These are phyloP conservation scores for Colletotrichum godetiae DNA, from an alignment of 2,329 filamentous ascomycete species.

Conservation along the genomic window DNA sequence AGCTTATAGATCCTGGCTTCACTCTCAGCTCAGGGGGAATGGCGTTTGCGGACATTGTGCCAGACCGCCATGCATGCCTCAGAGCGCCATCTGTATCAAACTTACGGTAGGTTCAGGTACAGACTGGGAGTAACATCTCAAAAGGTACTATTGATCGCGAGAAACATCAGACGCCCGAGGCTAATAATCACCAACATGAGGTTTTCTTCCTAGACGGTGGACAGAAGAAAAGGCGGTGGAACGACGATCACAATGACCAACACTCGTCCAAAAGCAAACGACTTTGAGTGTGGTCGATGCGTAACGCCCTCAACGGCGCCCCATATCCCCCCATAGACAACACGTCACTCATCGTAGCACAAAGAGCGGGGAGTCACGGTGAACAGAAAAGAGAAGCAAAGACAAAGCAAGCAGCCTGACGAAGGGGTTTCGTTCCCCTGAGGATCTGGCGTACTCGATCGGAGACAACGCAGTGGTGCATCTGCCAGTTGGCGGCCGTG, in stretches of 20 bases:
- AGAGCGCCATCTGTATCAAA: not conserved
- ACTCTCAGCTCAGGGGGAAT: not conserved
- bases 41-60: not conserved
- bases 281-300: conserved; percentile 31
- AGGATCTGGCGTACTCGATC: conserved; percentile 19
- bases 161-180: not conserved
- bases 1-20: not conserved
- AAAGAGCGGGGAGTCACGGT: not conserved
- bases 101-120: not conserved
- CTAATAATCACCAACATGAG: not conserved
- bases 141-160: not conserved
- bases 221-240: not conserved
- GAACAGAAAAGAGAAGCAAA: not conserved
- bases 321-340: not conserved
- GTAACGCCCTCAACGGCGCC: not conserved
- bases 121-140: no score
- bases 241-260: not conserved
- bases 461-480: conserved; percentile 25
- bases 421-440: conserved; percentile 1
- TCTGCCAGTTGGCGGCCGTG: conserved; percentile 17
- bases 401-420: not conserved
- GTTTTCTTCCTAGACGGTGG: not conserved
- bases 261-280: not conserved
- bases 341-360: conserved; percentile 8
- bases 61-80: not conserved